Conservation (phyloP, 768 basidiomycete species). For the Hypsizygus marmoreus region DNA sequence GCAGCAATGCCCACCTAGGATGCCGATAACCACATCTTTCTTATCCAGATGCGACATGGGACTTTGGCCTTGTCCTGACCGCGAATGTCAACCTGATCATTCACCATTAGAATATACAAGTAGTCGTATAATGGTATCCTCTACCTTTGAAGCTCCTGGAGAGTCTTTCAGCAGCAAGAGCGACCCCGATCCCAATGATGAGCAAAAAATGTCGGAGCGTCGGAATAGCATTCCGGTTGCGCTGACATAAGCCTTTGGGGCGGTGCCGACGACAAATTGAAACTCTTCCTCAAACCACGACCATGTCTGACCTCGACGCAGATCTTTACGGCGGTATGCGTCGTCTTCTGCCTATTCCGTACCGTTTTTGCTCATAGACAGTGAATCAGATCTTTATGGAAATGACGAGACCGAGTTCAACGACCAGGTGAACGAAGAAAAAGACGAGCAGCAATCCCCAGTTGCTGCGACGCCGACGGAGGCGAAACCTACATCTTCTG, state of each 20-base stretch:
- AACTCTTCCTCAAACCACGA: constrained; percentile 35
- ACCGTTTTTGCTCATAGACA: neutral
- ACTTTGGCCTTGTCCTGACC: neutral
- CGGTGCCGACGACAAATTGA: constrained; percentile 18
- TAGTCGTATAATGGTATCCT: too few species aligned
- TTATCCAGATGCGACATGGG: constrained; percentile 12
- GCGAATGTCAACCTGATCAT: neutral
- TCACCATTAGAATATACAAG: neutral
- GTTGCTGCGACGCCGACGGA: constrained; percentile 25
- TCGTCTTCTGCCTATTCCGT: neutral
- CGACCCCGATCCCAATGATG: neutral
- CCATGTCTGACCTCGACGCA: constrained; percentile 84
- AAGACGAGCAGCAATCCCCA: constrained; percentile 28
- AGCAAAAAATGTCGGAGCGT: too few species aligned
- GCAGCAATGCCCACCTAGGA: constrained; percentile 44
- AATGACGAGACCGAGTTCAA: constrained; percentile 66
- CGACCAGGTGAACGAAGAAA: constrained; percentile 45
- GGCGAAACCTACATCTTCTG: constrained; percentile 16
- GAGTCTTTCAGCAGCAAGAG: neutral
- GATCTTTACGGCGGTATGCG: constrained; percentile 84
- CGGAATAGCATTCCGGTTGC: constrained; percentile 10
- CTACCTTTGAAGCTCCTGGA: too few species aligned
- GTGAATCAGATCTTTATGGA: constrained; percentile 69
- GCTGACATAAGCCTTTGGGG: constrained; percentile 21
- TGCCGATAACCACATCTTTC: constrained; percentile 40